Evolutionary conservation across 148 eudicot species (phyloP).

Genomic region (Pharnaceum exiguum): DNA sequence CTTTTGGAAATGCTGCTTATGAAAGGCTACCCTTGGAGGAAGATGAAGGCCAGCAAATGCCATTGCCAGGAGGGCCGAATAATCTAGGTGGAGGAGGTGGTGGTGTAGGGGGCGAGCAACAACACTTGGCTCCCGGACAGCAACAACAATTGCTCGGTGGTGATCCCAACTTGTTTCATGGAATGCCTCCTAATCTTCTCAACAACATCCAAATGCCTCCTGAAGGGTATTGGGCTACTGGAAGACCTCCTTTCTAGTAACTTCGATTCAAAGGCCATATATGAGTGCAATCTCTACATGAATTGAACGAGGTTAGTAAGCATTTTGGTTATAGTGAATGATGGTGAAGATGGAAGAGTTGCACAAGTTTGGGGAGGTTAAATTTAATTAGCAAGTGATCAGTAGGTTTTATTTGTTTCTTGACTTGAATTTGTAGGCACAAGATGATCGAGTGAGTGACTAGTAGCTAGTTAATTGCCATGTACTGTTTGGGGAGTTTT

Average conservation of each 20-base stretch:
- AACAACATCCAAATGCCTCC: conserved; percentile 63
- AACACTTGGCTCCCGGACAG: conserved; percentile 10
- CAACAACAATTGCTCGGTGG: conserved; percentile 27
- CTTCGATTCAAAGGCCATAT: no score
- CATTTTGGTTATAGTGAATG: no score
- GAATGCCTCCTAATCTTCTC: conserved; percentile 60
- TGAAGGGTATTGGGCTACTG: conserved; percentile 28
- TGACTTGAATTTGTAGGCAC: conserved; percentile 14
- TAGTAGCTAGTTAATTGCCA: conserved; percentile 11
- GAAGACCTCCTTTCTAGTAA: conserved; percentile 19
- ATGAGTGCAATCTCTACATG: no score
- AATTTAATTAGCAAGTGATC: not conserved
- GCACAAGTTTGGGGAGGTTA: conserved; percentile 5
- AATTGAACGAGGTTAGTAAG: no score
- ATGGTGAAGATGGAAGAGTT: no score
- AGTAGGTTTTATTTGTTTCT: not conserved
- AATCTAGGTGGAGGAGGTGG: conserved; percentile 23
- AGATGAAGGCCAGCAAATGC: conserved; percentile 25
- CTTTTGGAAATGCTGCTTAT: conserved; percentile 83
- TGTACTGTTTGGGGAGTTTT: conserved; percentile 12
- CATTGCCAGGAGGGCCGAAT: conserved; percentile 44
- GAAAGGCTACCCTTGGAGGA: conserved; percentile 83
- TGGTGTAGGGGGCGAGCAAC: conserved; percentile 13
- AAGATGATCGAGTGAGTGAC: not conserved
- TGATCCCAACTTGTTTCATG: conserved; percentile 45